Evolutionary conservation across 1,139 yeast species (phyloP).

Genomic region (Geotrichum candidum): DNA sequence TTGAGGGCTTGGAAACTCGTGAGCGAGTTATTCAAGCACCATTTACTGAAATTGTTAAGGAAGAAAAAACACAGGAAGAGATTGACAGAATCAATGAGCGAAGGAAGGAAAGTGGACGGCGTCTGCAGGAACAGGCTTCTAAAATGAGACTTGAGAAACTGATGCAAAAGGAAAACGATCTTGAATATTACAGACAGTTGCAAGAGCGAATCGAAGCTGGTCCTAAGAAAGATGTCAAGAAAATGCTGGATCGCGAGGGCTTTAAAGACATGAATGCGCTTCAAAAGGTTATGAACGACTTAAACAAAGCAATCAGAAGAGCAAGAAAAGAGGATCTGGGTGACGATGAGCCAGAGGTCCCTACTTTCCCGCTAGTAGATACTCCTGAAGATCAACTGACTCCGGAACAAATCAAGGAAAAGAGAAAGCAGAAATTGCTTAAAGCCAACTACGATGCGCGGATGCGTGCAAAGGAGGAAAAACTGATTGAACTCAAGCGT

Average conservation of each 20-base stretch:
- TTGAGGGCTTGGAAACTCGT: slow-evolving; percentile 56
- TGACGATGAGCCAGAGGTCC: slow-evolving; percentile 48
- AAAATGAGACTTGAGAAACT: slow-evolving; percentile 75
- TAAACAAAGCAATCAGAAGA: slow-evolving; percentile 63
- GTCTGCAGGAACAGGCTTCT: slow-evolving; percentile 91
- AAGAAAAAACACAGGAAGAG: slow-evolving; percentile 79
- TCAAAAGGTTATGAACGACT: slow-evolving; percentile 55
- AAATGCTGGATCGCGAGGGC: slow-evolving; percentile 61
- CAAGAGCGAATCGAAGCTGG: slow-evolving; percentile 48
- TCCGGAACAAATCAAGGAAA: slow-evolving; percentile 79
- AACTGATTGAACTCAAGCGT: slow-evolving; percentile 51
- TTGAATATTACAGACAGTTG: slow-evolving; percentile 59
- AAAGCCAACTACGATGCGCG: slow-evolving; percentile 90
- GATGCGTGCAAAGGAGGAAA: slow-evolving; percentile 73
- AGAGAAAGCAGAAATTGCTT: slow-evolving; percentile 72
- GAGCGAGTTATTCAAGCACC: slow-evolving; percentile 85
- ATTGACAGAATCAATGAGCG: slow-evolving; percentile 69
- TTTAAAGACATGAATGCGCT: slow-evolving; percentile 71
- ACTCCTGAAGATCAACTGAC: slow-evolving; percentile 68
- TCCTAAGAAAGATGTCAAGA: slow-evolving; percentile 42
- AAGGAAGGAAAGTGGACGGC: slow-evolving; percentile 77
- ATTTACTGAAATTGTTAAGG: slow-evolving; percentile 54
- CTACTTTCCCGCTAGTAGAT: slow-evolving; percentile 74
- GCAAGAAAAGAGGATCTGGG: slow-evolving; percentile 63
- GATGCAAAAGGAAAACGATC: slow-evolving; percentile 74